Evolutionary conservation across 768 basidiomycete species (phyloP).

Genomic region (Hirschioporus abietinus): DNA sequence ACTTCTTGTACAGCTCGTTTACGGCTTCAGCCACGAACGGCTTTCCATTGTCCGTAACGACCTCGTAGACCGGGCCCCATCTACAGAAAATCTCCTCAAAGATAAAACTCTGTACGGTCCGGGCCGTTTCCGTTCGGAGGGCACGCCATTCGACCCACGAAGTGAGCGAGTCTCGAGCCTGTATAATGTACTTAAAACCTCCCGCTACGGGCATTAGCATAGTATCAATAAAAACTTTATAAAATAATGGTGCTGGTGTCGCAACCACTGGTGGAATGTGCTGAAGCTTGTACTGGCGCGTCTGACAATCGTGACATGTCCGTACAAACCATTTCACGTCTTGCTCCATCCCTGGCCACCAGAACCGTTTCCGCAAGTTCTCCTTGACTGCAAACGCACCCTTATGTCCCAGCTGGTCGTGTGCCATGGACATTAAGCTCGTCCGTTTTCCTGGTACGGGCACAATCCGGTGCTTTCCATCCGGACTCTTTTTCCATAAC

Average conservation of each 20-base stretch:
- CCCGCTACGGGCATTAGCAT: conserved; percentile 13
- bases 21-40: conserved; percentile 22
- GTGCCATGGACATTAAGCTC: conserved; percentile 11
- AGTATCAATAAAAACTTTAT: conserved; percentile 8
- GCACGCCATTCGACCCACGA: conserved; percentile 17
- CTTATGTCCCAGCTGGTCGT: conserved; percentile 19
- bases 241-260: conserved; percentile 21
- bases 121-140: conserved; percentile 17
- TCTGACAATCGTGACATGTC: conserved; percentile 11
- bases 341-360: conserved; percentile 24
- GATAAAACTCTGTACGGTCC: conserved; percentile 25
- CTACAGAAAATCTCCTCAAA: conserved; percentile 32
- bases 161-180: conserved; percentile 21
- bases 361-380: conserved; percentile 18
- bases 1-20: conserved; percentile 19
- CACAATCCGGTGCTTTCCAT: conserved; percentile 17
- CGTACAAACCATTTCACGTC: conserved; percentile 27
- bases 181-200: conserved; percentile 25
- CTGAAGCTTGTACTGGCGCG: neutral
- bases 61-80: conserved; percentile 34
- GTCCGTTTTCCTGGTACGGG: conserved; percentile 8
- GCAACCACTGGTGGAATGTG: conserved; percentile 17
- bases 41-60: conserved; percentile 39
- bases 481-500: conserved; percentile 12
- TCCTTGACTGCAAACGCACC: conserved; percentile 15